Base-by-base conservation (phyloP, 106 monocot species). In the Phalaenopsis equestris region DNA sequence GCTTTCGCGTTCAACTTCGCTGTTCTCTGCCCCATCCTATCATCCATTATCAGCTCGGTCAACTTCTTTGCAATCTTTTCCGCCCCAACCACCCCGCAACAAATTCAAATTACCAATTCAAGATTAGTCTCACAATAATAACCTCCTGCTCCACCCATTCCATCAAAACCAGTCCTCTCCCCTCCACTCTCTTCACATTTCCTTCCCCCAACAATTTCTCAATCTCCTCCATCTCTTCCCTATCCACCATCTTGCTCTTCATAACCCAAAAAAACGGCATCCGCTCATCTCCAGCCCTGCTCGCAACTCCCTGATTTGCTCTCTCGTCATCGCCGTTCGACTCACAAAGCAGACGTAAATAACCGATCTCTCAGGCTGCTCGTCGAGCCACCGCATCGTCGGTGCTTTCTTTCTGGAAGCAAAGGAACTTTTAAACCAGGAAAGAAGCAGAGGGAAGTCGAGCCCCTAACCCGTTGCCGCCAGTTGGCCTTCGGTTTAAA, bases 311-410 rank as follows among this genome's bases (percentile, higher is more conserved):
- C 38, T 80, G 0, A 84, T 86, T 76, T 90, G 90, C 15, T 81
- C 86, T 39, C 0, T 70, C 15, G 79, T 61, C 80, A 92, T 80
- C 41, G 86, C 88, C 55, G 87, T 88, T 42, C 84, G 72, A 82
- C 87, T 92, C 5, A 90, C 93, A 57, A 93, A 93, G 81, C 89
- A 81, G 11, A 93, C 87, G 57, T 89, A 93, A 6, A 91, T 75
- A 23, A 93, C 93, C 79, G 93, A 93, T 38, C 80, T 41, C 47
- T 15, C 73, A 73, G 85, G 87, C 64, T 93, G 88, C 77, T 24
- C 42, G 77, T 90, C 88, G 24, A 92, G 84, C 92, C 92, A 92
- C 8, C 72, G 15, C 11, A 77, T 19, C n/a, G 41, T 43, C 52
- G 52, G 52, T n/a, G 12, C 55, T 2, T 61, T 23, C 3, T 5